Percentiles rank a stretch among this genome's conserved stretches.
phyloP scores from a whole-genome alignment of 176 grass and related monocot genomes.

The Typha latifolia region DNA sequence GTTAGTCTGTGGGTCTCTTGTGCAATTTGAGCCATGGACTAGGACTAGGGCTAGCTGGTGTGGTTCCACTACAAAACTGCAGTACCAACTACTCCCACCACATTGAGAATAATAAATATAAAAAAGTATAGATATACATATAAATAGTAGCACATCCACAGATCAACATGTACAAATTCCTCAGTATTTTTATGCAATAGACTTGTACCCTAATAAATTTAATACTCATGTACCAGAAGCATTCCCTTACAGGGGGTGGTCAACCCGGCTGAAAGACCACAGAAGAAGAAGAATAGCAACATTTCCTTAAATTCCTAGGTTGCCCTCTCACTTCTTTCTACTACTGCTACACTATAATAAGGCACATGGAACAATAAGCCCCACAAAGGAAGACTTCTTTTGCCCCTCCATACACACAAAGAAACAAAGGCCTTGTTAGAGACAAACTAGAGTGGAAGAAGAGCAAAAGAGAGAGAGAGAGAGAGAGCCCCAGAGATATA shows the following conservation, averaged over 20 bases:
- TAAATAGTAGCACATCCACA: too few relatives aligned
- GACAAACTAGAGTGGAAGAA: too few relatives aligned
- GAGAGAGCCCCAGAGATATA: neutral
- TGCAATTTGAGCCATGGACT: too few relatives aligned
- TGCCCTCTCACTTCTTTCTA: neutral
- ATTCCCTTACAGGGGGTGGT: slow-evolving; percentile 43
- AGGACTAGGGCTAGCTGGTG: too few relatives aligned
- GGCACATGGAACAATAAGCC: slow-evolving; percentile 14
- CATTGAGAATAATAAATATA: neutral
- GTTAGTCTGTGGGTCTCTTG: too few relatives aligned
- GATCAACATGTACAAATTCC: too few relatives aligned
- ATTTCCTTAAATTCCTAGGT: slow-evolving; percentile 26
- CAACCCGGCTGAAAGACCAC: slow-evolving; percentile 1
- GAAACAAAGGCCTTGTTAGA: neutral
- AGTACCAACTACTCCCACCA: neutral
- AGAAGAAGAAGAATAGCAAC: slow-evolving; percentile 6
- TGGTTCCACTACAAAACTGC: too few relatives aligned
- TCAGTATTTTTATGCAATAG: slow-evolving; percentile 3
- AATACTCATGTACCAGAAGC: slow-evolving; percentile 45
- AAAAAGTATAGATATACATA: neutral
- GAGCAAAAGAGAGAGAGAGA: neutral
- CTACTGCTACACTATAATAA: slow-evolving; percentile 29
- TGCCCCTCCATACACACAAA: neutral
- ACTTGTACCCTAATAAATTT: slow-evolving; percentile 52
- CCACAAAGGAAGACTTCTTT: neutral